Evolutionary conservation across 1,284 basidiomycete species (phyloP), one percentile per base, ranked within the genome.

Genomic region (Cystobasidiaceae sp.): DNA sequence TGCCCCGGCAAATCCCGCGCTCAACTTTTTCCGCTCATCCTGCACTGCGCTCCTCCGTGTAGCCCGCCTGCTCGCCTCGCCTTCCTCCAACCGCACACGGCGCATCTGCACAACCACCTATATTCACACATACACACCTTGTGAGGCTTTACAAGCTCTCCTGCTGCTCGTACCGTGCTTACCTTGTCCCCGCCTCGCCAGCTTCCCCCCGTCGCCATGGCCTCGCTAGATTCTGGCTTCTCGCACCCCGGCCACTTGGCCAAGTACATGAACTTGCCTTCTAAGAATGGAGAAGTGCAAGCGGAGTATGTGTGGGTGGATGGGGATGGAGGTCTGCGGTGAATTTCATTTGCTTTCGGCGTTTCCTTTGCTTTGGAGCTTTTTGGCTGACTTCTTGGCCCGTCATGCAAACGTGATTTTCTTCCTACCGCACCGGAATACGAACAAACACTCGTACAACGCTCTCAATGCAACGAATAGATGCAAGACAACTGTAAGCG

Each of bases 401-500:
- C 30, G 30, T 3, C 45, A 32, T 30, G 27, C 43, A 46, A 59
- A 59, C 28, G 19, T 28, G n/a, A 27, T 3, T 6, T 34, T 28
- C 28, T 5, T 56, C 39, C 37, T 25, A 39, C 8, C 45, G 11
- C 11, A 9, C 45, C 11, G 7, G 23, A 23, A 15, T 30, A 13
- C 15, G 15, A 25, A 23, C 11, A 11, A 8, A 7, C 6, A 11
- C 9, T 9, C 25, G 19, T 52, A 25, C 13, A 11, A 32, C 23
- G n/a, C n/a, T 54, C 41, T 19, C n/a, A 19, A 44, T 44, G n/a
- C 11, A 6, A 17, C 41, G 49, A 51, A 46, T 25, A 55, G 61
- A 64, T 93, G 86, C 74, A 97, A 97, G 83, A 96, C 92, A 70
- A 94, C 88, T 46, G 75, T 76, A 56, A 58, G 74, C 69, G 25